Evolutionary conservation across 1,284 basidiomycete species (phyloP), one percentile per base, ranked within the genome.

Genomic region (Hemileia vastatrix): DNA sequence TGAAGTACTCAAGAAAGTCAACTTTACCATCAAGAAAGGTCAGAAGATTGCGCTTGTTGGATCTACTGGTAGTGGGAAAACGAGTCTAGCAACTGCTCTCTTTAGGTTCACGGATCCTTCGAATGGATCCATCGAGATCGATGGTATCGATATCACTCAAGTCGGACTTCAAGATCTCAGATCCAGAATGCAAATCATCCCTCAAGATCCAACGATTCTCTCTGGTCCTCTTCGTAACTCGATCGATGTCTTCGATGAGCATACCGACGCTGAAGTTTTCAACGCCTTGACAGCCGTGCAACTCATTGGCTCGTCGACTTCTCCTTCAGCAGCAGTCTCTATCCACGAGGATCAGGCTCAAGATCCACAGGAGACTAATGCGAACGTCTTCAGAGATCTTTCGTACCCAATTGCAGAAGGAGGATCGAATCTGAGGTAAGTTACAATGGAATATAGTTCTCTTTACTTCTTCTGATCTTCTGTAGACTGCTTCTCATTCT

Each of bases 231-330:
- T 50, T 50, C 23, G 48, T 11, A n/a, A 50, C 23, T 13, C 11
- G 9, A 24, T 50, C 8, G 48, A 50, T 50, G 23, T 32, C 11
- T 50, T 50, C n/a, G 11, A 32, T 13, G 48, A 50, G n/a, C 48
- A 50, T 32, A 13, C 23, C n/a, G 48, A 50, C n/a, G 48, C 48
- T 32, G 48, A 50, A 18, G 23, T 50, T 32, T 15, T 32, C 11
- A 32, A 50, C 48, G 48, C 31, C 13, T n/a, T 50, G 11, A 24
- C 9, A 15, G 9, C 23, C 15, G 31, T 32, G 11, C 36, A 40
- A 15, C 36, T 40, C 36, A 40, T 40, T 40, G 63, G 62, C 31
- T 57, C 61, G 66, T 55, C 31, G 63, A 54, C 18, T 40, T 62
- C 13, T 13, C 64, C 32, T 57, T 36, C 43, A 24, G 32, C 33